Base-by-base conservation (phyloP, 1,284 basidiomycete species). In the Albatrellus sp. region DNA sequence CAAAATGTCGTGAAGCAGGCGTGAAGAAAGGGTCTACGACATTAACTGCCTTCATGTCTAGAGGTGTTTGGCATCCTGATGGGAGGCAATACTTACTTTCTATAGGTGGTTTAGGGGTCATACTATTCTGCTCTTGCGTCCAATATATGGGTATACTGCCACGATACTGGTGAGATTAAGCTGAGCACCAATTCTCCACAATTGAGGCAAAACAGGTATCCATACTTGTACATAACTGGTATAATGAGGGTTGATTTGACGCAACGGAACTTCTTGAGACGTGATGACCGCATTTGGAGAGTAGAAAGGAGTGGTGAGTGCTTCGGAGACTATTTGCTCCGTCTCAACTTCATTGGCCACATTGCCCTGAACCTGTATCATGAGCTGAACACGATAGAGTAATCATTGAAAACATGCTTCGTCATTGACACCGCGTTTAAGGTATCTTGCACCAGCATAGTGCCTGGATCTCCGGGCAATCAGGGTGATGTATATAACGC, bases 321-420 rank as follows among this genome's bases (percentile, higher is more conserved):
- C 88, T 58, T 98, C 94, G 2, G 86, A 90, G 0, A 98, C 93
- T 43, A 98, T 96, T 58, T 99, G 96, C 57, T 99, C 96, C 0
- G 93, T 98, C 63, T 99, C 96, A 2, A 99, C 96, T 62, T 98
- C 96, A 56, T 99, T 99, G 1, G 94, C 96, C 1, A 98, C 96
- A 57, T 97, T 90, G 2, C 96, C 96, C 87, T 93, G 54, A 30
- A n/a, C 6, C 38, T 5, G 14, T 5, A 35, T 16, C 51, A 44
- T 11, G 13, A 31, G 28, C 17, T 6, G 7, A 19, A 30, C 7
- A 14, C 30, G 8, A 6, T 9, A 35, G 34, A 35, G 34, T 13
- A 42, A 24, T 7, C 7, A 24, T 24, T 24, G 24, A 24, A 20
- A 31, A 35, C 6, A 7, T 43, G 87, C 87, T 69, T 90, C 80